phyloP scores from a whole-genome alignment of 768 basidiomycete genomes.

The Mrakia blollopis region DNA sequence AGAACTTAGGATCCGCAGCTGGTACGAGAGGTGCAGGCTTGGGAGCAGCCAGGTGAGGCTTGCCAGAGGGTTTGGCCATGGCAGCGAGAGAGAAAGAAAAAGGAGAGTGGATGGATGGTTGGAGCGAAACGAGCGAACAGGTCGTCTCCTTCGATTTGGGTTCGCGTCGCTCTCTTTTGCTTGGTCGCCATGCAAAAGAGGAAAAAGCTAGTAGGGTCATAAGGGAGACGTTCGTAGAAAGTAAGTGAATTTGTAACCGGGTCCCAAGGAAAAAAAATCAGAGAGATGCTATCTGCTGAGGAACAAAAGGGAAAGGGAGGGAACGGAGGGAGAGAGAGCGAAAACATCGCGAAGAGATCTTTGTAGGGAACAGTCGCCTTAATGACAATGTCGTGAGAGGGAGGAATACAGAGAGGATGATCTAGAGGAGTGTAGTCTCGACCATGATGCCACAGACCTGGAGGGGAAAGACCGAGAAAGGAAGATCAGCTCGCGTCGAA shows the following conservation, averaged over 20 bases:
- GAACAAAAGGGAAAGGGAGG: neutral
- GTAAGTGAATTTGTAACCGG: neutral
- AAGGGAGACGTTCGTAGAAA: neutral
- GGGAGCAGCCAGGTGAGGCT: neutral
- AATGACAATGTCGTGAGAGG: too few species aligned
- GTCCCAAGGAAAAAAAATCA: neutral
- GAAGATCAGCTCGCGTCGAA: too few species aligned
- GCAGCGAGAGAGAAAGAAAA: neutral
- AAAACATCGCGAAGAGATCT: too few species aligned
- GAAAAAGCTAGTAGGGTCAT: neutral
- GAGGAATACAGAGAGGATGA: too few species aligned
- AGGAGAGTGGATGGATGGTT: neutral
- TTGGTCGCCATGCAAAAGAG: neutral
- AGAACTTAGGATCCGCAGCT: neutral
- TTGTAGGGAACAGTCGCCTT: too few species aligned
- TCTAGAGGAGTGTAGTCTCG: too few species aligned
- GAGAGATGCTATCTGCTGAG: neutral
- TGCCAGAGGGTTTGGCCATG: neutral
- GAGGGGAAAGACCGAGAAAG: too few species aligned
- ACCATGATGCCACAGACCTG: too few species aligned
- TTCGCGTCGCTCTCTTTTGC: neutral
- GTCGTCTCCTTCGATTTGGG: neutral
- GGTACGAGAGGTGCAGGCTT: neutral
- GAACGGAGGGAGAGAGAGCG: neutral
- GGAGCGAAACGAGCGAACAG: neutral